A percentile compares a stretch with the other conserved stretches of the same genome.
Evolutionary conservation across 176 grass and related monocot genomes (phyloP).

Genomic region (Phoenix roebelenii): DNA sequence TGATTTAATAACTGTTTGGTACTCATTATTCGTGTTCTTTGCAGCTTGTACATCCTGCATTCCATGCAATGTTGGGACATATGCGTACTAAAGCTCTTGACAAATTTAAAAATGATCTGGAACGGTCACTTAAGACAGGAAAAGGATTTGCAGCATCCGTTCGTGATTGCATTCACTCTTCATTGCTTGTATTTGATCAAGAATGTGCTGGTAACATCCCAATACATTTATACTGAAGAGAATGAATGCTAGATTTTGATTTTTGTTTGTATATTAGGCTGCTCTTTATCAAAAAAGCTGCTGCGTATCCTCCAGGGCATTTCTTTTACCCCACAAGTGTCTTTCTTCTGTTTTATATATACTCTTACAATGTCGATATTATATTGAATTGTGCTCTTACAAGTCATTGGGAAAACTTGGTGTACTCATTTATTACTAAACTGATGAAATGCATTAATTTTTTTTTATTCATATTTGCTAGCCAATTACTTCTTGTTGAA

Average conservation of each 20-base stretch:
- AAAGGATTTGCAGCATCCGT: slow-evolving; percentile 48
- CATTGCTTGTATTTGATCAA: slow-evolving; percentile 46
- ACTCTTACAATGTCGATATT: too few relatives aligned
- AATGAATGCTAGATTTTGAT: neutral
- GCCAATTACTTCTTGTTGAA: too few relatives aligned
- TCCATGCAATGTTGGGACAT: slow-evolving; percentile 47
- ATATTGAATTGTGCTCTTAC: too few relatives aligned
- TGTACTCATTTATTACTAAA: too few relatives aligned
- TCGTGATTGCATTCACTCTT: slow-evolving; percentile 37
- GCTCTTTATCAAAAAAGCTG: too few relatives aligned
- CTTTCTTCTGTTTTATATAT: too few relatives aligned
- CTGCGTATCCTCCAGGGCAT: too few relatives aligned
- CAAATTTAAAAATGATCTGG: slow-evolving; percentile 75
- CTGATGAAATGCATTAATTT: too few relatives aligned
- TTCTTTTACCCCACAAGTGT: too few relatives aligned
- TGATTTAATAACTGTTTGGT: neutral
- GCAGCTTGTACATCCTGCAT: slow-evolving; percentile 46
- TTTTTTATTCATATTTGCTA: too few relatives aligned
- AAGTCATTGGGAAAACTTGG: too few relatives aligned
- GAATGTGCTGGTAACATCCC: slow-evolving; percentile 3
- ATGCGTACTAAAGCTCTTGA: slow-evolving; percentile 37
- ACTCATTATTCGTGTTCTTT: slow-evolving; percentile 6
- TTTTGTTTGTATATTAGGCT: too few relatives aligned
- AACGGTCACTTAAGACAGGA: slow-evolving; percentile 36
- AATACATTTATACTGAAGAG: neutral